Conservation (phyloP, 345 rosid species). For the Gossypium mustelinum region DNA sequence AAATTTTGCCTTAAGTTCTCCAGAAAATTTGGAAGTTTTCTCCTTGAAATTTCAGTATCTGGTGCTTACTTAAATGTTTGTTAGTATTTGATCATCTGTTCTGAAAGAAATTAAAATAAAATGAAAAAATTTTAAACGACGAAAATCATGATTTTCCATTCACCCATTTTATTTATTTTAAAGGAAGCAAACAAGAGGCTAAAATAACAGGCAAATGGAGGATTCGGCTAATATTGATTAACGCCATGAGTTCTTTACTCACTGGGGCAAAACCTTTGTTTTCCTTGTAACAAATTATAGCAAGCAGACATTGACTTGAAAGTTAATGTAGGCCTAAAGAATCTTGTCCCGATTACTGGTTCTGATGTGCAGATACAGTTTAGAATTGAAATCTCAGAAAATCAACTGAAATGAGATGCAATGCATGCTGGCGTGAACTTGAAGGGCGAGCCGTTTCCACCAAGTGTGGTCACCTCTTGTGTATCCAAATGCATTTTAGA, state of each 20-base stretch:
- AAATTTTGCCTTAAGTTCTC: neutral
- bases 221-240: no score
- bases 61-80: no score
- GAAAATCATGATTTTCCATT: neutral
- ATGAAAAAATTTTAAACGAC: neutral
- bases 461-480: constrained; percentile 86
- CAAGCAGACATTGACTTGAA: neutral
- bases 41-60: no score
- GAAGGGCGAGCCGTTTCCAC: constrained; percentile 89
- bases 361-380: constrained; percentile 14
- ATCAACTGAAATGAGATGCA: constrained; percentile 81
- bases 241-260: no score
- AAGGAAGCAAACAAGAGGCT: no score
- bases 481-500: constrained; percentile 43
- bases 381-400: constrained; percentile 14
- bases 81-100: no score
- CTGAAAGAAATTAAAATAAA: neutral
- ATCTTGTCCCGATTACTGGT: neutral
- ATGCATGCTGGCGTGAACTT: constrained; percentile 93
- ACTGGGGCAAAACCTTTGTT: neutral
- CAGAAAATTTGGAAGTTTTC: neutral
- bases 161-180: neutral
- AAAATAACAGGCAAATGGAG: no score
- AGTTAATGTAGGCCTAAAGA: neutral
- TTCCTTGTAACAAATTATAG: neutral